phyloP scores from a whole-genome alignment of 768 basidiomycete species.

The Russula sp. region DNA sequence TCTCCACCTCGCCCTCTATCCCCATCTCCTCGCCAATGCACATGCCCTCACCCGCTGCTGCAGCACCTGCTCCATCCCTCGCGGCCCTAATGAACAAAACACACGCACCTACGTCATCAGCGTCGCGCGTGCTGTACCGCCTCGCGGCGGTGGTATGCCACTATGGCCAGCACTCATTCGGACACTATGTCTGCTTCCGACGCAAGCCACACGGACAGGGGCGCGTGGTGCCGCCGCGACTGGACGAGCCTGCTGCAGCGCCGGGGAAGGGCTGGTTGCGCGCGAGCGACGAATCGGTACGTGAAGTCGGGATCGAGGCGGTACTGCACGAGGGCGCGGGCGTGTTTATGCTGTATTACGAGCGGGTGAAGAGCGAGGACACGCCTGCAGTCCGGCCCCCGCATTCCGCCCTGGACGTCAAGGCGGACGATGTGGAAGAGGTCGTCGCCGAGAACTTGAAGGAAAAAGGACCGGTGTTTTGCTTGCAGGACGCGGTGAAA shows the following conservation, averaged over 20 bases:
- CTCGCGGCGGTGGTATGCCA: slow-evolving; percentile 86
- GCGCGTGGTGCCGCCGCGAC: slow-evolving; percentile 37
- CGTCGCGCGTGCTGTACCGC: slow-evolving; percentile 65
- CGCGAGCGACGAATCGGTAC: slow-evolving; percentile 80
- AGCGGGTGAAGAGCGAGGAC: slow-evolving; percentile 42
- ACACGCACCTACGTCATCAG: not conserved
- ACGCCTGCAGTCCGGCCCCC: not conserved
- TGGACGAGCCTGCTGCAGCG: slow-evolving; percentile 35
- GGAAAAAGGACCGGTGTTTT: slow-evolving; percentile 27
- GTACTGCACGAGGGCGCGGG: slow-evolving; percentile 73
- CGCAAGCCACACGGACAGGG: slow-evolving; percentile 59
- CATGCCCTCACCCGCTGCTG: slow-evolving; percentile 52
- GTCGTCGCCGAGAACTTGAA: slow-evolving; percentile 40
- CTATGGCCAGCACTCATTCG: slow-evolving; percentile 87
- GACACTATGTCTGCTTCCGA: slow-evolving; percentile 91
- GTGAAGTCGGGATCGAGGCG: slow-evolving; percentile 66
- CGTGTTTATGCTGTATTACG: slow-evolving; percentile 93
- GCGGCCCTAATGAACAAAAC: not conserved
- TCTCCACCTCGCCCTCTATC: slow-evolving; percentile 61
- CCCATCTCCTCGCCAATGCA: slow-evolving; percentile 55
- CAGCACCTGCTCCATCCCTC: slow-evolving; percentile 33
- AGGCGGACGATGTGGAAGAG: slow-evolving; percentile 50
- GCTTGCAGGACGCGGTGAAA: slow-evolving; percentile 1
- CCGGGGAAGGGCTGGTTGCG: slow-evolving; percentile 77
- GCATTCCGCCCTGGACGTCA: slow-evolving; percentile 33